Conservation (phyloP, 495 filamentous ascomycete species). For the Podospora didyma region DNA sequence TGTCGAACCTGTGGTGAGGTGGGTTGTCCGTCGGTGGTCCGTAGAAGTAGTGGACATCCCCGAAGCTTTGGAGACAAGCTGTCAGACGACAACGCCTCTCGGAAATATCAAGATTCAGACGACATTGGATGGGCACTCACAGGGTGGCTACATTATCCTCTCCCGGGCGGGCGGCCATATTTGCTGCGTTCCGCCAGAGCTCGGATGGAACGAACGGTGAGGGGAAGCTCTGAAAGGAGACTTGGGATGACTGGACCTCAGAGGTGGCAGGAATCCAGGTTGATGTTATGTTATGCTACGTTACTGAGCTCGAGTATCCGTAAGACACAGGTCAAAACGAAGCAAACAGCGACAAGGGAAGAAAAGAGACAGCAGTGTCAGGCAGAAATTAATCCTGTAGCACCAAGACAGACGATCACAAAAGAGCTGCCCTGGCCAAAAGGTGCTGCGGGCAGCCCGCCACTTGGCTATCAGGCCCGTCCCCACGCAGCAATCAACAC, state of each 20-base stretch:
- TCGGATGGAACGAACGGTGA: not conserved
- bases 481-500: conserved; percentile 1
- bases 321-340: not conserved
- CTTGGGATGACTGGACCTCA: not conserved
- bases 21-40: conserved; percentile 64
- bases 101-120: not conserved
- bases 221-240: not conserved
- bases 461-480: conserved; percentile 8
- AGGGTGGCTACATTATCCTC: conserved; percentile 77
- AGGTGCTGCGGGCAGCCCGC: not conserved
- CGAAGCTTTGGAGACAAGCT: conserved; percentile 57
- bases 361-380: not conserved
- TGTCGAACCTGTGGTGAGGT: conserved; percentile 81
- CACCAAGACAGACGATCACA: too few relatives aligned
- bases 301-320: conserved; percentile 2
- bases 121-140: conserved; percentile 47
- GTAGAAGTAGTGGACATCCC: conserved; percentile 89
- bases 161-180: conserved; percentile 73
- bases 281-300: too few relatives aligned
- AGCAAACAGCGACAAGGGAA: not conserved
- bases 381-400: too few relatives aligned
- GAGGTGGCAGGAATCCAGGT: too few relatives aligned
- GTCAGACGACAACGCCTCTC: conserved; percentile 9
- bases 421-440: too few relatives aligned
- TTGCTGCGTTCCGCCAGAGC: conserved; percentile 9